These are phyloP conservation scores for Alternaria triticina DNA, from an alignment of 2,329 filamentous ascomycete genomes.

Conservation along the genomic window DNA sequence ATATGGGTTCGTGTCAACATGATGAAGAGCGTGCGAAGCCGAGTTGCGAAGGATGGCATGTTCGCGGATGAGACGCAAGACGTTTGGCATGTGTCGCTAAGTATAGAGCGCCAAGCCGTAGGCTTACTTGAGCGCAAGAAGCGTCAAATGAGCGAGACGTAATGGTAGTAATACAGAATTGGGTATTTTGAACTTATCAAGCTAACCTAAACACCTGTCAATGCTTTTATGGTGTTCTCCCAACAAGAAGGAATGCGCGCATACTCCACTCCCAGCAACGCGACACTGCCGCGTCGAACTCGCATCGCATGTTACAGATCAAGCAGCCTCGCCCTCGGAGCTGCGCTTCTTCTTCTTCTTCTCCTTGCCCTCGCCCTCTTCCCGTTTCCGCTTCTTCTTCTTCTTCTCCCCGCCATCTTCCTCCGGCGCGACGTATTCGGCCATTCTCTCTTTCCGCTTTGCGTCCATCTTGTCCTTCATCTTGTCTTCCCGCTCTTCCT, in stretches of 20 bases:
- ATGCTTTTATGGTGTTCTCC: constrained; percentile 19
- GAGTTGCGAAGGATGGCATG: constrained; percentile 2
- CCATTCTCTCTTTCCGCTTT: constrained; percentile 82
- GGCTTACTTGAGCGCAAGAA: background rate
- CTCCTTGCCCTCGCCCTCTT: constrained; percentile 59
- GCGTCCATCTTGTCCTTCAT: constrained; percentile 88
- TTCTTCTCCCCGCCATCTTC: constrained; percentile 67
- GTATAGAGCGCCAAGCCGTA: constrained; percentile 12
- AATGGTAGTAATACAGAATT: constrained; percentile 11
- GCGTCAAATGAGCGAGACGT: background rate
- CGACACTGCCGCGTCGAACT: background rate
- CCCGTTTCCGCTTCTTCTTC: constrained; percentile 50
- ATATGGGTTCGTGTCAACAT: background rate
- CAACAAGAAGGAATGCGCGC: background rate
- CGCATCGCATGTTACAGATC: background rate
- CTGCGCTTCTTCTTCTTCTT: constrained; percentile 49
- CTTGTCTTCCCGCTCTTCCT: constrained; percentile 81
- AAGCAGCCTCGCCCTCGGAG: constrained; percentile 31
- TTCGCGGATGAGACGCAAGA: constrained; percentile 22
- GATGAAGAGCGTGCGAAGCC: background rate
- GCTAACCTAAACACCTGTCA: constrained; percentile 32
- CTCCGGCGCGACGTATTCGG: constrained; percentile 85
- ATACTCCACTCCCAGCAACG: background rate
- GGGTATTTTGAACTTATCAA: constrained; percentile 25
- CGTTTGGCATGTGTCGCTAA: constrained; percentile 17